These are phyloP conservation scores for Colletotrichum salicis DNA, from an alignment of 2,329 filamentous ascomycete genomes.

Conservation along the genomic window DNA sequence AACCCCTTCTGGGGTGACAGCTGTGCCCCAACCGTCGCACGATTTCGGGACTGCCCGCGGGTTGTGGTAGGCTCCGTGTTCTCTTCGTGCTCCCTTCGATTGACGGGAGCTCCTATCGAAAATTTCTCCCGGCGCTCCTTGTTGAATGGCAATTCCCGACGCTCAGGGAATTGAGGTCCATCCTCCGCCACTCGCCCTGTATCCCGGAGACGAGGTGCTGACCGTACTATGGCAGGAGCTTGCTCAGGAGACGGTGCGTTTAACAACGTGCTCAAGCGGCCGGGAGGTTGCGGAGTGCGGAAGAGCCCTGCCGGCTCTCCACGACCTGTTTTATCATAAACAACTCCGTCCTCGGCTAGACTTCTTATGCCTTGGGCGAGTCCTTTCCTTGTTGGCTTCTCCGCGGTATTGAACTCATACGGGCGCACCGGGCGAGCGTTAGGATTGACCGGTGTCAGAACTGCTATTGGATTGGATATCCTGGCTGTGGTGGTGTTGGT, in stretches of 20 bases:
- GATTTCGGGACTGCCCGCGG: constrained; percentile 2
- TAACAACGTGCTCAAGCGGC: constrained; percentile 48
- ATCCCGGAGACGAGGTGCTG: constrained; percentile 39
- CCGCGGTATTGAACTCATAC: constrained; percentile 37
- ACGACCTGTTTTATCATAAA: constrained; percentile 36
- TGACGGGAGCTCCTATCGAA: constrained; percentile 6
- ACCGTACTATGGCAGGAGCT: constrained; percentile 40
- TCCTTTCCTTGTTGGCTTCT: constrained; percentile 38
- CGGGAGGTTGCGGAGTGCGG: constrained; percentile 36
- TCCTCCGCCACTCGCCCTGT: constrained; percentile 35
- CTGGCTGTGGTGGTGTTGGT: constrained; percentile 37
- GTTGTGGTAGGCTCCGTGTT: constrained; percentile 5
- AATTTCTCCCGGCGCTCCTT: constrained; percentile 38
- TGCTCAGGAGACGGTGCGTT: constrained; percentile 42
- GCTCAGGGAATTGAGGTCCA: constrained; percentile 48
- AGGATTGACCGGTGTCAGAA: constrained; percentile 50
- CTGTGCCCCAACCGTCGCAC: constrained; percentile 14
- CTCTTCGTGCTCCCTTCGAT: not conserved
- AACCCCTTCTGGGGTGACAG: constrained; percentile 40
- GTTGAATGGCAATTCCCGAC: constrained; percentile 55
- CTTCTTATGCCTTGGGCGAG: constrained; percentile 51
- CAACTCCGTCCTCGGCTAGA: constrained; percentile 61
- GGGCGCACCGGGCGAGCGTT: constrained; percentile 44
- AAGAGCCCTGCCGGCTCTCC: constrained; percentile 32
- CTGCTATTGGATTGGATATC: constrained; percentile 39